Evolutionary conservation across 1,284 basidiomycete species (phyloP), one percentile per base, ranked within the genome.

Genomic region (Exsudoporus floridanus): DNA sequence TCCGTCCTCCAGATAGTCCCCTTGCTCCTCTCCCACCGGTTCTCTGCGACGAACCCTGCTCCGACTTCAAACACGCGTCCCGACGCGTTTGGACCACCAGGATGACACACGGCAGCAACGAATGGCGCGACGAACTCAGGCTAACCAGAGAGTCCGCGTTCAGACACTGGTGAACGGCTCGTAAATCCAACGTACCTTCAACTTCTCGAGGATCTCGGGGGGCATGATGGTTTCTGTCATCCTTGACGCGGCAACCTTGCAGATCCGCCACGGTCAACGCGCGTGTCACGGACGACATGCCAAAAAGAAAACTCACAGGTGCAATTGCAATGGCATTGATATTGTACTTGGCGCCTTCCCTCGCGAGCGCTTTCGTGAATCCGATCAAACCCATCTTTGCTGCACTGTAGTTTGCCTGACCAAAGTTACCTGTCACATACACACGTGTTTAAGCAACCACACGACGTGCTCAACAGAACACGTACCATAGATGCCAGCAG

Each of bases 171-270:
- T 19, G 5, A 33, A 7, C 9, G 6, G 42, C 27, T 43, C 33
- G 41, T 39, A 27, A 35, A 38, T 14, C 6, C 21, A 18, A 59
- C 75, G 10, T 65, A 87, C 88, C 71, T 92, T 92, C 49, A 99
- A 75, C 64, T 93, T 88, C 46, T 86, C 89, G 57, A 99, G 85
- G 82, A 98, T 89, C 59, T 99, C 96, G n/a, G 92, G 90, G 14
- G 96, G 94, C 91, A 98, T 94, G 66, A 98, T 78, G 0, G 94
- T 96, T 63, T 88, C 93, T 4, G 93, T 95, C 92, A 98, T 96
- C 28, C 86, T 84, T 6, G 93, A 95, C 0, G 94, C 94, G 27
- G 94, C 94, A 61, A 94, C 88, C 86, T 94, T 59, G 2, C 50
- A 46, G n/a, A 19, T 33, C 30, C 25, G 39, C 23, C 18, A 34